These are phyloP conservation scores for Aechmea fasciata DNA, from an alignment of 176 grass and related monocot species.

Conservation along the genomic window DNA sequence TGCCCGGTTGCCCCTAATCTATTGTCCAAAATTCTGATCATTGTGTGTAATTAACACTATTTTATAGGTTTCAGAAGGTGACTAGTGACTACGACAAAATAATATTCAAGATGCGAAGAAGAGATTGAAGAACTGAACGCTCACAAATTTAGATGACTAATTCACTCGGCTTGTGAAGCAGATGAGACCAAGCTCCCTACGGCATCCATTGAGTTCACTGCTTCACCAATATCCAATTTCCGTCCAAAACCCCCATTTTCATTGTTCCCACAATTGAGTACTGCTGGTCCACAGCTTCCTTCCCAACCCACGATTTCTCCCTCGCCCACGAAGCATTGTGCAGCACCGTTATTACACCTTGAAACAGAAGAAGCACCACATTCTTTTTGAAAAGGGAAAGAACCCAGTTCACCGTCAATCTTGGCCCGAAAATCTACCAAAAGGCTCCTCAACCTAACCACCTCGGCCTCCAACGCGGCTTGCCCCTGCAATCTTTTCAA, in stretches of 20 bases:
- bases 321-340: not conserved
- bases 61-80: not conserved
- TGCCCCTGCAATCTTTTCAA: constrained; percentile 57
- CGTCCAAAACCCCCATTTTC: constrained; percentile 22
- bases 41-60: not conserved
- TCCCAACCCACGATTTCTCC: constrained; percentile 18
- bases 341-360: constrained; percentile 9
- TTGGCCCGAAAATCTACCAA: constrained; percentile 50
- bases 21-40: not conserved
- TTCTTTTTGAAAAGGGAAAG: constrained; percentile 33
- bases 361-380: constrained; percentile 21
- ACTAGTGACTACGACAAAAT: not conserved
- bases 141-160: not conserved
- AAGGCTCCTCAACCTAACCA: constrained; percentile 45
- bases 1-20: not conserved
- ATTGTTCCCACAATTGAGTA: constrained; percentile 29
- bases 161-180: constrained; percentile 20
- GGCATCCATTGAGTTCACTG: constrained; percentile 29
- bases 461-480: constrained; percentile 58
- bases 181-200: constrained; percentile 29
- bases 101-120: not conserved
- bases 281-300: constrained; percentile 23
- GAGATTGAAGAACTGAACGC: not conserved
- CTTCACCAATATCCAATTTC: constrained; percentile 24
- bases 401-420: constrained; percentile 55